A percentile compares a stretch with the other conserved stretches of the same genome.
These are phyloP conservation scores for Hypoxylon trugodes DNA, from an alignment of 495 filamentous ascomycete genomes.

Conservation along the genomic window DNA sequence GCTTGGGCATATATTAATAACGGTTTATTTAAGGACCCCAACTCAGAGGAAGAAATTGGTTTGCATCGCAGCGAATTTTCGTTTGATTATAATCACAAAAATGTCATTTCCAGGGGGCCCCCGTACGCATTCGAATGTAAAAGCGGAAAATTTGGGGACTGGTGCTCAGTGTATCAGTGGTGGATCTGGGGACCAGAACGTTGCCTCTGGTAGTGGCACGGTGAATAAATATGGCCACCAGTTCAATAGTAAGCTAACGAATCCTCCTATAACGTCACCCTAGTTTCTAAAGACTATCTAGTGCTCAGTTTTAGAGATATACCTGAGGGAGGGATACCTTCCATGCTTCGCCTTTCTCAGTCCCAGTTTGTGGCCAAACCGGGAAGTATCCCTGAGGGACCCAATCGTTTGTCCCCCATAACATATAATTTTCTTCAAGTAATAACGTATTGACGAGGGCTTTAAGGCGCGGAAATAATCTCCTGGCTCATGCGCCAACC, in stretches of 20 bases:
- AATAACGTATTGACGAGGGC: background rate
- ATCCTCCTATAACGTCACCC: background rate
- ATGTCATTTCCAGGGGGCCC: background rate
- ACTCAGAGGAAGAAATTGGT: background rate
- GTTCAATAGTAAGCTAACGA: background rate
- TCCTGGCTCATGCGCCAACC: background rate
- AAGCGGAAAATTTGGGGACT: background rate
- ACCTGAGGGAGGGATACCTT: background rate
- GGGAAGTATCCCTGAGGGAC: background rate
- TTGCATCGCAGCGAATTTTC: too few relatives aligned
- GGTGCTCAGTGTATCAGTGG: background rate
- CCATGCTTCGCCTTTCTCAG: background rate
- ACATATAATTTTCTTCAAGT: background rate
- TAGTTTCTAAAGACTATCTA: background rate
- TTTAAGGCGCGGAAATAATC: background rate
- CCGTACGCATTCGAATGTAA: background rate
- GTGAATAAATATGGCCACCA: background rate
- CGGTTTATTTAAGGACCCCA: background rate
- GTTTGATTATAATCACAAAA: background rate
- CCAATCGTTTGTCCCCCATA: background rate
- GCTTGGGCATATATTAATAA: background rate
- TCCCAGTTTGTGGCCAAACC: background rate
- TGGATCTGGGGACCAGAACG: background rate
- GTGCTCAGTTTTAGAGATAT: background rate
- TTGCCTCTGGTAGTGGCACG: background rate